Conservation (phyloP, 2,329 filamentous ascomycete genomes). For the Colletotrichum eremochloae region DNA sequence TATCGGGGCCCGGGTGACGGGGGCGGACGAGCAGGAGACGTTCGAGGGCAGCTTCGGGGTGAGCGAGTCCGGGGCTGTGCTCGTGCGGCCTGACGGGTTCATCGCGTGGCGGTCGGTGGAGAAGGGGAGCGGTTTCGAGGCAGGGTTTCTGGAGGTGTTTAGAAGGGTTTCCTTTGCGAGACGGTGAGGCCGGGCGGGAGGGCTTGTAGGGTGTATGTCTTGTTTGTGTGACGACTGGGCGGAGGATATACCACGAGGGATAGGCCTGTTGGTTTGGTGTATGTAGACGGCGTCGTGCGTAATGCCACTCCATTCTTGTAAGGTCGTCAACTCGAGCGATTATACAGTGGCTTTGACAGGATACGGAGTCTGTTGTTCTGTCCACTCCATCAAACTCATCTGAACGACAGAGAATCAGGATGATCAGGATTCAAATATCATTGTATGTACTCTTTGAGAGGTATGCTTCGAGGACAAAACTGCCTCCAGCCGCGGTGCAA, state of each 20-base stretch:
- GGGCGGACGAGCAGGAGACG: not conserved
- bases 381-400: not conserved
- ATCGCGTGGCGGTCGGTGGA: slow-evolving; percentile 13
- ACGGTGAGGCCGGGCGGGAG: not conserved
- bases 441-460: too few relatives aligned
- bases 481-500: too few relatives aligned
- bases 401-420: too few relatives aligned
- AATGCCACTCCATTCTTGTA: not conserved
- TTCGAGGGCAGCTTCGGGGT: slow-evolving; percentile 16
- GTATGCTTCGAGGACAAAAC: too few relatives aligned
- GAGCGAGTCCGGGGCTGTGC: slow-evolving; percentile 2
- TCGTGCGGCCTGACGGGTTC: slow-evolving; percentile 26
- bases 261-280: not conserved
- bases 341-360: too few relatives aligned
- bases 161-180: slow-evolving; percentile 7
- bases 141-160: not conserved
- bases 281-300: not conserved
- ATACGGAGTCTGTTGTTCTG: too few relatives aligned
- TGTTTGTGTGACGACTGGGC: not conserved
- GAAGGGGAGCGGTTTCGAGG: not conserved
- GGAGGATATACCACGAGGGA: not conserved
- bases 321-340: too few relatives aligned
- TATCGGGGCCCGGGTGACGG: not conserved
- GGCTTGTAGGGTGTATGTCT: not conserved
- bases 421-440: too few relatives aligned